A percentile compares a stretch with the other conserved stretches of the same genome.
Evolutionary conservation across 208 protist genomes (phyloP).

Genomic region (Trypanosoma theileri): DNA sequence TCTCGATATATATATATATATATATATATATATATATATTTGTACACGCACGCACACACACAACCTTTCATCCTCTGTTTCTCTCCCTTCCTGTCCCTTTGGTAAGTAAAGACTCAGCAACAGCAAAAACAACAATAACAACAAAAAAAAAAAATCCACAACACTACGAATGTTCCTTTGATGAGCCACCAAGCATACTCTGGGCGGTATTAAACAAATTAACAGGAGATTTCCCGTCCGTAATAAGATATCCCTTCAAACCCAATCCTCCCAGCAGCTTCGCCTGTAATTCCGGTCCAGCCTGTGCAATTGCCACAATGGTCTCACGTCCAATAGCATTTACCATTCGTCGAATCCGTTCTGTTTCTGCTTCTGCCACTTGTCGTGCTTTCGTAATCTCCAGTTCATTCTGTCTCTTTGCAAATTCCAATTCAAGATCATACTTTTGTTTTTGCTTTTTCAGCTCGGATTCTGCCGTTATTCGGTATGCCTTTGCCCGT

Average conservation of each 20-base stretch:
- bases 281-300: slow-evolving; percentile 94
- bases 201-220: slow-evolving; percentile 96
- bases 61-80: neutral
- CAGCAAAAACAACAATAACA: too few relatives aligned
- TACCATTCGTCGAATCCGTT: slow-evolving; percentile 88
- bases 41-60: too few relatives aligned
- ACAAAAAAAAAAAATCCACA: too few relatives aligned
- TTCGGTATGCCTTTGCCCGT: slow-evolving; percentile 74
- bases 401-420: slow-evolving; percentile 72
- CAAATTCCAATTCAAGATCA: slow-evolving; percentile 87
- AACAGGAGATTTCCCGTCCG: slow-evolving; percentile 94
- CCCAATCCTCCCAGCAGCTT: slow-evolving; percentile 94
- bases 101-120: too few relatives aligned
- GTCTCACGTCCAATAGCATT: slow-evolving; percentile 91
- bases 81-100: neutral
- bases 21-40: slow-evolving; percentile 1
- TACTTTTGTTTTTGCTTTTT: slow-evolving; percentile 82
- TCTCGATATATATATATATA: slow-evolving; percentile 19
- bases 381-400: slow-evolving; percentile 80
- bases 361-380: slow-evolving; percentile 83
- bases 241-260: slow-evolving; percentile 95
- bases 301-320: slow-evolving; percentile 88
- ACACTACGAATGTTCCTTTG: slow-evolving; percentile 16
- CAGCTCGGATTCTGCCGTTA: slow-evolving; percentile 84
- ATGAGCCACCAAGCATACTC: slow-evolving; percentile 77